Conservation (phyloP, 768 basidiomycete genomes). For the Russula abietina region DNA sequence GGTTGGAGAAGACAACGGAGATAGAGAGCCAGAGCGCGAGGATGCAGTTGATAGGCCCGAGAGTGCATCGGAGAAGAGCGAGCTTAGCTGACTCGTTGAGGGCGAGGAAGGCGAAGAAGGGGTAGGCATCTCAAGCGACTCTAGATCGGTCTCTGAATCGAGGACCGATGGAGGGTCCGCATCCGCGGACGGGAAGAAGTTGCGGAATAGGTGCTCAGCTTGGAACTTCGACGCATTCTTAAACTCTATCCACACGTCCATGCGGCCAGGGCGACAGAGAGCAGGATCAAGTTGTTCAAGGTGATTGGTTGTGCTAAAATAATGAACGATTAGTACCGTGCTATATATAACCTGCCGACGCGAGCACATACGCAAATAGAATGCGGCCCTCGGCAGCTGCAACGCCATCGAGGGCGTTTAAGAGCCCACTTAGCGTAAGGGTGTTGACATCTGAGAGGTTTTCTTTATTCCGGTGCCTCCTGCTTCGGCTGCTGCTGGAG, state of each 20-base stretch:
- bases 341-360: conserved; percentile 1
- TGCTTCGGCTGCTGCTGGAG: conserved; percentile 36
- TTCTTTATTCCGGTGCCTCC: conserved; percentile 46
- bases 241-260: conserved; percentile 93
- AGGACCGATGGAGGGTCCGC: conserved; percentile 33
- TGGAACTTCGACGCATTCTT: conserved; percentile 81
- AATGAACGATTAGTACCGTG: conserved; percentile 5
- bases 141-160: conserved; percentile 39
- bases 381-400: conserved; percentile 83
- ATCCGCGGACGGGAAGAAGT: conserved; percentile 82
- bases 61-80: conserved; percentile 42
- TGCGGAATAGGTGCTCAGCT: conserved; percentile 79
- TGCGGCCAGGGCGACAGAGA: conserved; percentile 83
- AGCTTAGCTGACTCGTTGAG: conserved; percentile 41
- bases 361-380: conserved; percentile 70
- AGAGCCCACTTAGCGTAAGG: conserved; percentile 68
- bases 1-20: conserved; percentile 24
- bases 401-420: conserved; percentile 84
- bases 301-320: conserved; percentile 75
- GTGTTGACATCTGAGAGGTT: conserved; percentile 74
- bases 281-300: conserved; percentile 88
- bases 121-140: conserved; percentile 40
- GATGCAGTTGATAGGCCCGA: conserved; percentile 37
- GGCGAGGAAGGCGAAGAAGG: conserved; percentile 38
- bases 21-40: conserved; percentile 32